A percentile compares a stretch with the other conserved stretches of the same genome.
phyloP scores from a whole-genome alignment of 352 stramenopile species.

The Phytophthora megakarya region DNA sequence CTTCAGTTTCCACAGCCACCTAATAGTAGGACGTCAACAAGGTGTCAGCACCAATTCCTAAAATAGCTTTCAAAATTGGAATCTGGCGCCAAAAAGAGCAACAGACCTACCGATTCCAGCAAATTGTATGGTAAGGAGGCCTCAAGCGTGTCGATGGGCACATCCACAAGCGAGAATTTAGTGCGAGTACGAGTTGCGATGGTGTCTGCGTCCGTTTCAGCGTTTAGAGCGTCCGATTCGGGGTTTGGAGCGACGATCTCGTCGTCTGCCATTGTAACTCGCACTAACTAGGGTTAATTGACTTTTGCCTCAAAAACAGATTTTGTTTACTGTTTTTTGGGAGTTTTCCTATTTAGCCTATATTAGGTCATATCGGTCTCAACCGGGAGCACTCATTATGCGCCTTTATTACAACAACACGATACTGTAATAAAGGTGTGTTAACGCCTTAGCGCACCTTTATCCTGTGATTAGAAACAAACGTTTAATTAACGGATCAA shows the following conservation, averaged over 20 bases:
- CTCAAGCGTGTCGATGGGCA: conserved; percentile 75
- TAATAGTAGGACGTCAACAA: conserved; percentile 1
- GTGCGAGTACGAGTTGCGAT: conserved; percentile 78
- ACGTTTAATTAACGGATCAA: too few relatives aligned
- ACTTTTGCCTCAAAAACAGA: conserved; percentile 18
- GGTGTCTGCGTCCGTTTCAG: conserved; percentile 39
- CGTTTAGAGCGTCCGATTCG: neutral
- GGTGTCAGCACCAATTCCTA: conserved; percentile 27
- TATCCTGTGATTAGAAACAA: too few relatives aligned
- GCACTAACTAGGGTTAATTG: neutral
- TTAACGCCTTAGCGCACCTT: too few relatives aligned
- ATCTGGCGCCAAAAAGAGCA: conserved; percentile 25
- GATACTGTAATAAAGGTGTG: too few relatives aligned
- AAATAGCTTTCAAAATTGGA: conserved; percentile 3
- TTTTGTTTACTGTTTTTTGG: too few relatives aligned
- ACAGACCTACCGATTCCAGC: conserved; percentile 29
- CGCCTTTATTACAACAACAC: too few relatives aligned
- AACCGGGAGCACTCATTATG: too few relatives aligned
- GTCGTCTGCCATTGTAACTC: conserved; percentile 12
- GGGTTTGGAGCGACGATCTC: neutral
- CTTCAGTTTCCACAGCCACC: conserved; percentile 34
- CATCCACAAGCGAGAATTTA: conserved; percentile 76
- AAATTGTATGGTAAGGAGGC: conserved; percentile 51
- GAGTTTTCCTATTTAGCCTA: too few relatives aligned
- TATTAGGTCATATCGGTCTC: too few relatives aligned